These are phyloP conservation scores for Eucalyptus camaldulensis DNA, from an alignment of 345 rosid genomes.

Conservation along the genomic window DNA sequence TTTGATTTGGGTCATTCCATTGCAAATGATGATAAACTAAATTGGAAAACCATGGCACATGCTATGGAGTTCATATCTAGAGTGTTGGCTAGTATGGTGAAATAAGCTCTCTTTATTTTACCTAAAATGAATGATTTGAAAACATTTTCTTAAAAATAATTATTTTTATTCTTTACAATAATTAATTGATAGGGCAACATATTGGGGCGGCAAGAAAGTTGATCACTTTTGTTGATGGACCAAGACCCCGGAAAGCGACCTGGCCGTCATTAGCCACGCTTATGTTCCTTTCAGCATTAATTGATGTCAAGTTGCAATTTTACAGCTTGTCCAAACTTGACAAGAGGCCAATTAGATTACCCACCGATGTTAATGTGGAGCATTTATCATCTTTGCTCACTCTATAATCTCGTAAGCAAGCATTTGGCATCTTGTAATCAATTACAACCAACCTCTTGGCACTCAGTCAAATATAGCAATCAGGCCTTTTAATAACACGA, in stretches of 20 bases:
- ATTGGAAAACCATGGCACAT: background rate
- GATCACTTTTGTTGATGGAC: background rate
- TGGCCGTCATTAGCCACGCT: background rate
- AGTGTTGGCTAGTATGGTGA: background rate
- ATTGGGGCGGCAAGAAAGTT: background rate
- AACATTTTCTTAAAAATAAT: background rate
- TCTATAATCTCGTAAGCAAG: background rate
- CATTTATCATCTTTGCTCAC: background rate
- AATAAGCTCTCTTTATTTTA: background rate
- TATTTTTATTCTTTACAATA: background rate
- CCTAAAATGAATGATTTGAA: rapidly evolving
- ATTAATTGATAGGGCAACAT: background rate
- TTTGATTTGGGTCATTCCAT: background rate
- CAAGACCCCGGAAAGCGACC: background rate
- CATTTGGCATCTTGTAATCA: background rate
- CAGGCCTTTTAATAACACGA: background rate
- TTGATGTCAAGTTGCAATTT: background rate
- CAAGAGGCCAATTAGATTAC: background rate
- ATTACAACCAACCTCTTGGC: background rate
- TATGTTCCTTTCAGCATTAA: background rate
- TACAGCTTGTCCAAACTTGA: background rate
- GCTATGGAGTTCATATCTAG: background rate
- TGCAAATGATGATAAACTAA: background rate
- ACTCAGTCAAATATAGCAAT: background rate
- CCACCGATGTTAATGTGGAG: background rate